Percentiles rank a stretch among this genome's conserved stretches.
phyloP scores from a whole-genome alignment of 2,329 filamentous ascomycete species.

The Aspergillus novoparasiticus region DNA sequence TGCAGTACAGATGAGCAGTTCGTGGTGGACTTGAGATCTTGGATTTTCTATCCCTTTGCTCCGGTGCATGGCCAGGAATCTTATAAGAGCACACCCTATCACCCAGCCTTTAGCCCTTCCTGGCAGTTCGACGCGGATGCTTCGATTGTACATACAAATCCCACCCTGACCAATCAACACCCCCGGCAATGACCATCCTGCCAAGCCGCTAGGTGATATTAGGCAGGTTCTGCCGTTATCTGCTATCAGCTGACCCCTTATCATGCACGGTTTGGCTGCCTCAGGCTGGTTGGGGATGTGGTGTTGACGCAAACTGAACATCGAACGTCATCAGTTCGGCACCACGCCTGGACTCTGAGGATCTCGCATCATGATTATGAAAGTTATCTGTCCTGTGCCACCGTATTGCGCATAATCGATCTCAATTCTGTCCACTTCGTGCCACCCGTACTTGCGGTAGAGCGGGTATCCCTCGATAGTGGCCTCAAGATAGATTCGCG shows the following conservation, averaged over 20 bases:
- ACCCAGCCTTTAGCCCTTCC: conserved; percentile 3
- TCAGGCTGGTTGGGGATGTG: background rate
- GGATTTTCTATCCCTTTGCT: no score
- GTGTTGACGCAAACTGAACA: background rate
- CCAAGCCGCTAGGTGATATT: background rate
- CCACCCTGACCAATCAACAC: background rate
- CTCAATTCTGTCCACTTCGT: conserved; percentile 38
- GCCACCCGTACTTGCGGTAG: conserved; percentile 55
- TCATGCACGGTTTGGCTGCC: conserved; percentile 13
- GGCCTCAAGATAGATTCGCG: conserved; percentile 55
- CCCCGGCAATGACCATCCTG: background rate
- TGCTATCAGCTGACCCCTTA: background rate
- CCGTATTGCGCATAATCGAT: conserved; percentile 40
- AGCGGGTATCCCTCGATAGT: conserved; percentile 51
- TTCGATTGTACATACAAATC: background rate
- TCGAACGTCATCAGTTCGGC: background rate
- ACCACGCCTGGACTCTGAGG: background rate
- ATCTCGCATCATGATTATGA: background rate
- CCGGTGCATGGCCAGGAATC: background rate
- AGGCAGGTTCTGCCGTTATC: conserved; percentile 7
- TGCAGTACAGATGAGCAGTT: background rate
- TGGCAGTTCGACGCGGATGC: conserved; percentile 6
- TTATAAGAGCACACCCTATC: background rate
- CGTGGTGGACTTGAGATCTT: background rate
- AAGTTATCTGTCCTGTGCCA: conserved; percentile 12